These are phyloP conservation scores for Xylaria venustula DNA, from an alignment of 495 filamentous ascomycete genomes.

Conservation along the genomic window DNA sequence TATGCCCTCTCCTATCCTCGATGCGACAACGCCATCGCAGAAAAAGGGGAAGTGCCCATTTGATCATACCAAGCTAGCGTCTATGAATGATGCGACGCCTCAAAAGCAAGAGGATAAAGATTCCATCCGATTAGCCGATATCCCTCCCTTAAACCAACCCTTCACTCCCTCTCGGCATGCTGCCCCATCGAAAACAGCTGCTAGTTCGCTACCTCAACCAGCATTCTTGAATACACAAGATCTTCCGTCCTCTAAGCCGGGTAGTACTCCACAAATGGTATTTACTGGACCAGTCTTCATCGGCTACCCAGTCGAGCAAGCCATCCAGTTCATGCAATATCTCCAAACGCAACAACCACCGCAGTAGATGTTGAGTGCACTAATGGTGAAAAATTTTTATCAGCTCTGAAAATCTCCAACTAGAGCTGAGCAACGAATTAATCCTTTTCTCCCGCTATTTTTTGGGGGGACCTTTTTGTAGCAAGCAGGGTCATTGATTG, in stretches of 20 bases:
- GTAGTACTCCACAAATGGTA: constrained; percentile 58
- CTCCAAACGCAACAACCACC: constrained; percentile 37
- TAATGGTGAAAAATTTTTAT: not conserved
- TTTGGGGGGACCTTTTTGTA: not conserved
- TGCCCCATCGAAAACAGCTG: constrained; percentile 2
- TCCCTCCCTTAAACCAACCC: constrained; percentile 20
- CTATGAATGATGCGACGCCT: constrained; percentile 20
- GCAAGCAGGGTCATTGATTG: not conserved
- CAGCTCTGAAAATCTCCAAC: not conserved
- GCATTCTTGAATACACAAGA: constrained; percentile 40
- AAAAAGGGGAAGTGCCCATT: constrained; percentile 43
- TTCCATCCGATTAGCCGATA: constrained; percentile 13
- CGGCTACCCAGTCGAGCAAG: constrained; percentile 79
- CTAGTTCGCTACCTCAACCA: constrained; percentile 26
- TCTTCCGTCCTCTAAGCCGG: constrained; percentile 21
- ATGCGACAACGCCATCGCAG: constrained; percentile 20
- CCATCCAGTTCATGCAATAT: constrained; percentile 66
- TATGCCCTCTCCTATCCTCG: constrained; percentile 29
- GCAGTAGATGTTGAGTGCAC: not conserved
- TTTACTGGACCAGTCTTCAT: constrained; percentile 90
- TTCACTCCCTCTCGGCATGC: constrained; percentile 20
- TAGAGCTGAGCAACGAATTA: not conserved
- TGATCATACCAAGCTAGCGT: constrained; percentile 41
- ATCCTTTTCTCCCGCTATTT: not conserved
- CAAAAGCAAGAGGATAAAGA: constrained; percentile 24